Conservation (phyloP, 192 early-diverging fungal genomes). For the Coemansia sp. region DNA sequence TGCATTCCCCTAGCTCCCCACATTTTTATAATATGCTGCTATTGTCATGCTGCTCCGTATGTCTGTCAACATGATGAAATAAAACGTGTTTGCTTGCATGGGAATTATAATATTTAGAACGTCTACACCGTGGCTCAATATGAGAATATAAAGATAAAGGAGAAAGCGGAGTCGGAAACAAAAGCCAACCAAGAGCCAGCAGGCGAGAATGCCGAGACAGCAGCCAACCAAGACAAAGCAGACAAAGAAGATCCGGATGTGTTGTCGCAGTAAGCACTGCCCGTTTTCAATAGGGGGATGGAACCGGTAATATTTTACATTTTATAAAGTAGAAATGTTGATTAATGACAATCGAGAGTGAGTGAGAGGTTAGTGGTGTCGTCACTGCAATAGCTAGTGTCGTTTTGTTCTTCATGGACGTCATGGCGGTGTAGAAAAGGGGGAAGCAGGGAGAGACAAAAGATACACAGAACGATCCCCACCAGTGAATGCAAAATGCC, state of each 20-base stretch:
- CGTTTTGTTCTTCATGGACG: neutral
- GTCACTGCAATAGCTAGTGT: neutral
- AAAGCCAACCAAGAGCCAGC: neutral
- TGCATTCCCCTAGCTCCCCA: neutral
- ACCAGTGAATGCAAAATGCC: too few species aligned
- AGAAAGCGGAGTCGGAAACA: slow-evolving; percentile 1
- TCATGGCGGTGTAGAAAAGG: too few species aligned
- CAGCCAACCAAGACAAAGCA: slow-evolving; percentile 4
- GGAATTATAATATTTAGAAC: slow-evolving; percentile 6
- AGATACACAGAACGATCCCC: too few species aligned
- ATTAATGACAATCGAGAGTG: neutral
- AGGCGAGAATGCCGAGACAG: neutral
- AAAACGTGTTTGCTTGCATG: neutral
- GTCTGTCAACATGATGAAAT: neutral
- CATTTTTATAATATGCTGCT: neutral
- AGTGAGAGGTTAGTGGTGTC: neutral
- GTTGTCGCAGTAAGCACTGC: neutral
- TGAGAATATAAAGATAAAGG: slow-evolving; percentile 9
- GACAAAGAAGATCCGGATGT: neutral
- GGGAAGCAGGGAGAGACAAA: too few species aligned
- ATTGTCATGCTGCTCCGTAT: neutral
- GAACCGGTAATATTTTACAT: too few species aligned
- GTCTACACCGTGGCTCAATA: slow-evolving; percentile 17
- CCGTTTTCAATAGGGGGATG: too few species aligned
- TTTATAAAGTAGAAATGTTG: neutral